Conservation (phyloP, 441 rosid species). For the Capsella rubella region DNA sequence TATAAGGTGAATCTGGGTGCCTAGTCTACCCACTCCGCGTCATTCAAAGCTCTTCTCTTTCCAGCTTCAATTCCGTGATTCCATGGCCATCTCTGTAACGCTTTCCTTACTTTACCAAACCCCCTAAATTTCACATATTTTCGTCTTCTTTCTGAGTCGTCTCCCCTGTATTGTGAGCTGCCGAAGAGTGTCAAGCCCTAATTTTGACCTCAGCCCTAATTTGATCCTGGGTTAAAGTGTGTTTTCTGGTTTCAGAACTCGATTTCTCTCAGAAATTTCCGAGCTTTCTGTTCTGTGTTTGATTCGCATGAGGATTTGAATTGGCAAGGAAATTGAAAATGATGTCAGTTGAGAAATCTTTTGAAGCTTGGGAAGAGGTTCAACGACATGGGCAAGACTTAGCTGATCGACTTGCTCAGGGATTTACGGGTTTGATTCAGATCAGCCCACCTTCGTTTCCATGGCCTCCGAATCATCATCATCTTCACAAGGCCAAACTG, state of each 20-base stretch:
- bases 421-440: slow-evolving; percentile 79
- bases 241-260: slow-evolving; percentile 11
- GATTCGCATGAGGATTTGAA: slow-evolving; percentile 40
- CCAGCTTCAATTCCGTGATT: slow-evolving; percentile 4
- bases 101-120: not conserved
- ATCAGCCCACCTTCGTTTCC: slow-evolving; percentile 69
- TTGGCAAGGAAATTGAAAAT: not conserved
- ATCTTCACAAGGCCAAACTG: slow-evolving; percentile 58
- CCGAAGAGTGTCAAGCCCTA: slow-evolving; percentile 12
- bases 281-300: not conserved
- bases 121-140: slow-evolving; percentile 7
- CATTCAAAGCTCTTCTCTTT: slow-evolving; percentile 14
- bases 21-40: not conserved
- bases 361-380: slow-evolving; percentile 91
- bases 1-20: slow-evolving; percentile 18
- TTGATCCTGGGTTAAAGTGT: not conserved
- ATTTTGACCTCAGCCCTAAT: slow-evolving; percentile 8
- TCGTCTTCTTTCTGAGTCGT: not conserved
- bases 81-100: slow-evolving; percentile 2
- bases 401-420: slow-evolving; percentile 86
- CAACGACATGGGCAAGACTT: slow-evolving; percentile 88
- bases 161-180: slow-evolving; percentile 4
- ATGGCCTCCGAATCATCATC: slow-evolving; percentile 55
- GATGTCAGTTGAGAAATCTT: slow-evolving; percentile 79
- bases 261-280: slow-evolving; percentile 12